Percentiles rank a stretch among this genome's conserved stretches.
Conservation (phyloP, 495 filamentous ascomycete species). For the Astrothelium macrocarpum region DNA sequence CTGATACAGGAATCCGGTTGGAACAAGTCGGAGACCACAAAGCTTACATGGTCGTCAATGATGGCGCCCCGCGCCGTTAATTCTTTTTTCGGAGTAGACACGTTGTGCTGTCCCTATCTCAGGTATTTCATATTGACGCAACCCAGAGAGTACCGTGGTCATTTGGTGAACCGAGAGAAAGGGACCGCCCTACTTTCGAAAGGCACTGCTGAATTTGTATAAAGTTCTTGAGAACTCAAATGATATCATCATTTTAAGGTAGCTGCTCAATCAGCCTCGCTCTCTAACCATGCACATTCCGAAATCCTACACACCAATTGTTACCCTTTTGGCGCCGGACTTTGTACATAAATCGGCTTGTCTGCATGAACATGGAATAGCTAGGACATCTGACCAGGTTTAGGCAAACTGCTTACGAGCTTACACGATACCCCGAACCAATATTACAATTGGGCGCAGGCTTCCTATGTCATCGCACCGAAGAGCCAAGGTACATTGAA, state of each 20-base stretch:
- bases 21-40: slow-evolving; percentile 8
- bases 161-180: not conserved
- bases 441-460: too few species aligned
- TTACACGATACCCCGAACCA: too few species aligned
- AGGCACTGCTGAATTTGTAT: not conserved
- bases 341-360: too few species aligned
- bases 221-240: not conserved
- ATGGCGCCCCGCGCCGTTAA: slow-evolving; percentile 1
- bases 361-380: too few species aligned
- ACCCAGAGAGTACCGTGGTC: not conserved
- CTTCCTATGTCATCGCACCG: too few species aligned
- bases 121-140: not conserved
- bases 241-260: not conserved
- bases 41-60: slow-evolving; percentile 7
- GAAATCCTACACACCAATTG: too few species aligned
- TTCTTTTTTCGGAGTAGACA: not conserved
- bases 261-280: not conserved
- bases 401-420: too few species aligned
- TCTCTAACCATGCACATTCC: too few species aligned
- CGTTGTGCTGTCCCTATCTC: not conserved
- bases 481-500: too few species aligned
- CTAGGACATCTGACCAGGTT: too few species aligned
- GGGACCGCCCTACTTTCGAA: not conserved
- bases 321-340: too few species aligned
- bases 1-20: slow-evolving; percentile 8